Percentiles rank a stretch among this genome's conserved stretches.
Evolutionary conservation across 108 stramenopile species (phyloP).

Genomic region (Conticribra weissflogii): DNA sequence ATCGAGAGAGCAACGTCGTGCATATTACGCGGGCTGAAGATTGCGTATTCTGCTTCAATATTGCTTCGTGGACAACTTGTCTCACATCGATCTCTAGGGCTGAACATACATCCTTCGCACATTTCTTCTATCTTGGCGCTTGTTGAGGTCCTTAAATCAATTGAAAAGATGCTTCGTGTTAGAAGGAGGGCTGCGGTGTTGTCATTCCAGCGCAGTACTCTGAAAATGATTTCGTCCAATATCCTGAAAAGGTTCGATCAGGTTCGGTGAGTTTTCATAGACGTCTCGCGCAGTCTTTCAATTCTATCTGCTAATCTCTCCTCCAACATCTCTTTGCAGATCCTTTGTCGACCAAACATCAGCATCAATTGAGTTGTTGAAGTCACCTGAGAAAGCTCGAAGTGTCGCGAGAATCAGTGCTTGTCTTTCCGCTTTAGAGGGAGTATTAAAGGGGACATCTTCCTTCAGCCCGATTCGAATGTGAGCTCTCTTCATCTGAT

Average conservation of each 20-base stretch:
- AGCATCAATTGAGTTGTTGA: constrained; percentile 18
- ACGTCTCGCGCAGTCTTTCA: too few relatives aligned
- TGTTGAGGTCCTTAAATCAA: constrained; percentile 45
- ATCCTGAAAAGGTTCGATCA: constrained; percentile 43
- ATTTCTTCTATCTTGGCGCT: constrained; percentile 31
- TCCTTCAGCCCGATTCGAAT: constrained; percentile 48
- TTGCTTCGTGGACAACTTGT: constrained; percentile 46
- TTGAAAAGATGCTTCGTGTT: constrained; percentile 52
- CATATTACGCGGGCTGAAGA: constrained; percentile 52
- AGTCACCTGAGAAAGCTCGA: constrained; percentile 21
- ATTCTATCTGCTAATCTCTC: too few relatives aligned
- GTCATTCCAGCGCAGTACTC: constrained; percentile 37
- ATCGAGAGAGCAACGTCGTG: constrained; percentile 40
- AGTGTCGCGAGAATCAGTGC: constrained; percentile 37
- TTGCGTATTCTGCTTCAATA: constrained; percentile 41
- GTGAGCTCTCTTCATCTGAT: not conserved
- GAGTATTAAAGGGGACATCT: constrained; percentile 42
- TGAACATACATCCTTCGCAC: constrained; percentile 25
- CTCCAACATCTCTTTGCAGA: constrained; percentile 1
- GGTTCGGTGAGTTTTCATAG: constrained; percentile 32
- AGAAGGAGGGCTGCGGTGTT: constrained; percentile 46
- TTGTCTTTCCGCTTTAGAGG: constrained; percentile 48
- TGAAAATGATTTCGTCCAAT: constrained; percentile 49
- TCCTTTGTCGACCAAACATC: constrained; percentile 41
- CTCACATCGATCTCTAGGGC: constrained; percentile 38